A percentile compares a stretch with the other conserved stretches of the same genome.
phyloP scores from a whole-genome alignment of 208 protist species.

The Lotmaria passim region DNA sequence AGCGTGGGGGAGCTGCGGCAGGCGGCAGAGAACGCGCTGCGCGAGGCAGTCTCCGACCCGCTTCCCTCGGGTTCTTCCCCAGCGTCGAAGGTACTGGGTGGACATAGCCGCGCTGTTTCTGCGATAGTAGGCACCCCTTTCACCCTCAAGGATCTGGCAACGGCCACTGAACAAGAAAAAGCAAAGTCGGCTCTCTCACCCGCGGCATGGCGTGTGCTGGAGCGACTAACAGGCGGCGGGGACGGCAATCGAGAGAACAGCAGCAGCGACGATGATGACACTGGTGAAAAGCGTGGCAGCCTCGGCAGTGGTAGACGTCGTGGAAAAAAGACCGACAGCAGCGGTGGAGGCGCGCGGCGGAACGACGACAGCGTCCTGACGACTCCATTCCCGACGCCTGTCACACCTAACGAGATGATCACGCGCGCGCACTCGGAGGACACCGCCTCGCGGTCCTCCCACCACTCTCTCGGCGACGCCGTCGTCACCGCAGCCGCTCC shows the following conservation, averaged over 20 bases:
- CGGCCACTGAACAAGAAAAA: background rate
- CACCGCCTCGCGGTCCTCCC: background rate
- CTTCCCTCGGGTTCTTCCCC: too few species aligned
- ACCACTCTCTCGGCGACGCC: background rate
- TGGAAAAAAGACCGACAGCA: background rate
- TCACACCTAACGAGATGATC: background rate
- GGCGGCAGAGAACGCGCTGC: background rate
- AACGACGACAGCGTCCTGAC: background rate
- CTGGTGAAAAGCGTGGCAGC: background rate
- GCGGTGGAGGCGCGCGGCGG: background rate
- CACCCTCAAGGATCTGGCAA: background rate
- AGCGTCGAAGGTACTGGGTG: too few species aligned
- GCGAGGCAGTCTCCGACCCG: background rate
- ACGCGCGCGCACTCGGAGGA: conserved; percentile 16
- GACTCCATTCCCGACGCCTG: background rate
- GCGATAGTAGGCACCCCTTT: too few species aligned
- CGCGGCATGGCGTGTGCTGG: background rate
- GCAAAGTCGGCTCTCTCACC: conserved; percentile 14
- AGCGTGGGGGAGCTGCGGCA: conserved; percentile 6
- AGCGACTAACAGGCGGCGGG: background rate
- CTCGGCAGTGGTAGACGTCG: background rate
- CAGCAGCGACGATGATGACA: background rate
- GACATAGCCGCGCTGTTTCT: background rate
- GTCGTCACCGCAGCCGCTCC: background rate
- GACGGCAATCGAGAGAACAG: background rate